Evolutionary conservation across 1,284 basidiomycete species (phyloP).

Genomic region (Polyporus tsugae): DNA sequence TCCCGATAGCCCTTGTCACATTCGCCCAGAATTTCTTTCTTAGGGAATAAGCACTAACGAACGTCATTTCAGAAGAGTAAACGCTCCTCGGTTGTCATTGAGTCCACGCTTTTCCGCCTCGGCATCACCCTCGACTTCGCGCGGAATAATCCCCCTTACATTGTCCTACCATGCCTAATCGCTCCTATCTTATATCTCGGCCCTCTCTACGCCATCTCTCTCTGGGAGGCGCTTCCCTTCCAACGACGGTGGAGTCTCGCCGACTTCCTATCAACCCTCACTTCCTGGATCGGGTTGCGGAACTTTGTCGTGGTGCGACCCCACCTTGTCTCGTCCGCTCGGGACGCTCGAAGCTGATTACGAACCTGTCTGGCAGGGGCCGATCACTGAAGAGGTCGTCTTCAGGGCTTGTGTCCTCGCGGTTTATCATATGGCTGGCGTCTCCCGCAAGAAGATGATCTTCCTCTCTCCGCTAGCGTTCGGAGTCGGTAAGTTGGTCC

Average conservation of each 20-base stretch:
- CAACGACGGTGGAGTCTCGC: constrained; percentile 62
- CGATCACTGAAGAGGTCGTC: constrained; percentile 92
- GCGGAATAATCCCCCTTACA: constrained; percentile 28
- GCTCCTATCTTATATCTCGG: constrained; percentile 87
- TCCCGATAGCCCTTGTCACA: neutral
- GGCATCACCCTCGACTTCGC: constrained; percentile 42
- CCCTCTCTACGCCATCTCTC: constrained; percentile 74
- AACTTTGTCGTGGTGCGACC: constrained; percentile 82
- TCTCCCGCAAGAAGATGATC: constrained; percentile 66
- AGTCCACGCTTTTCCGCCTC: constrained; percentile 37
- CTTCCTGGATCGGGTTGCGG: constrained; percentile 66
- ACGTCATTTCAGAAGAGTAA: neutral
- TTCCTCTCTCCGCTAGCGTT: constrained; percentile 89
- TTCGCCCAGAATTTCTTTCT: neutral
- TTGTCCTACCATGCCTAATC: constrained; percentile 67
- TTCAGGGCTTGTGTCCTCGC: constrained; percentile 89
- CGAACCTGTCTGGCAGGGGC: constrained; percentile 62
- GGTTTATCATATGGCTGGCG: constrained; percentile 75
- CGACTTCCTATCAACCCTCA: constrained; percentile 50
- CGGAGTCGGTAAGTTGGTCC: constrained; percentile 72
- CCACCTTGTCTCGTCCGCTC: constrained; percentile 5
- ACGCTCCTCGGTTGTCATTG: constrained; percentile 23
- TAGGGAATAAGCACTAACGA: neutral
- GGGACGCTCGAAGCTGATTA: constrained; percentile 10
- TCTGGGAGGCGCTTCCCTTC: constrained; percentile 67